Conservation (phyloP, 805 yeast species). For the Lipomyces sp. region DNA sequence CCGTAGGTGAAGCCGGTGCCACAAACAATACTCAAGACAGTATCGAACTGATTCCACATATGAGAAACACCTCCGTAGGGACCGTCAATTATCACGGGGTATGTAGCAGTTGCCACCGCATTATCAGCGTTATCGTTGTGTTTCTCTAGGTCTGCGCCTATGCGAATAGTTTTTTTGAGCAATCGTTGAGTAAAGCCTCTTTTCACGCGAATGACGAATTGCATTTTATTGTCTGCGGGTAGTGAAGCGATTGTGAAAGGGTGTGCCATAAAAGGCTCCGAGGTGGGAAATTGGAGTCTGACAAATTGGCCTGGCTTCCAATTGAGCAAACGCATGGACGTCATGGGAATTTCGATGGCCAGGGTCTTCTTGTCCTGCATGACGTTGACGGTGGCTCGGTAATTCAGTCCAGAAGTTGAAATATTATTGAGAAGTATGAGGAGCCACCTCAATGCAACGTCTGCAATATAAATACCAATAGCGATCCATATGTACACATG, state of each 20-base stretch:
- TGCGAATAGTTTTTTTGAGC: background rate
- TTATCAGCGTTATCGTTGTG: background rate
- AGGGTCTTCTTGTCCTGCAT: constrained; percentile 8
- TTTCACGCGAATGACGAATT: constrained; percentile 47
- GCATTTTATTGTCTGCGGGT: constrained; percentile 48
- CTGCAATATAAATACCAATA: constrained; percentile 39
- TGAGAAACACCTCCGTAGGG: constrained; percentile 55
- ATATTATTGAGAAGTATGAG: constrained; percentile 27
- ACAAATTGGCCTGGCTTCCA: constrained; percentile 41
- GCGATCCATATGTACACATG: constrained; percentile 39
- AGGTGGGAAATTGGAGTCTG: constrained; percentile 35
- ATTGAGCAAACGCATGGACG: background rate
- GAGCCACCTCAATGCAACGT: constrained; percentile 34
- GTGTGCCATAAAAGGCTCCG: constrained; percentile 33
- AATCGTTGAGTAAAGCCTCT: constrained; percentile 29
- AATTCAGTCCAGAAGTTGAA: constrained; percentile 20
- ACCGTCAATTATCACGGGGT: constrained; percentile 52
- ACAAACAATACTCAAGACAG: constrained; percentile 49
- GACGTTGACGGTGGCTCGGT: constrained; percentile 26
- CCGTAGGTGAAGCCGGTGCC: constrained; percentile 56
- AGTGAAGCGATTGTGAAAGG: constrained; percentile 50
- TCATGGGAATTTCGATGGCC: constrained; percentile 20
- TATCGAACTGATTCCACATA: constrained; percentile 51
- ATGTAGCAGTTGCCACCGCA: background rate
- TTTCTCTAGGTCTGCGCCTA: background rate